phyloP scores from a whole-genome alignment of 768 basidiomycete genomes.

The Mycena crocata region DNA sequence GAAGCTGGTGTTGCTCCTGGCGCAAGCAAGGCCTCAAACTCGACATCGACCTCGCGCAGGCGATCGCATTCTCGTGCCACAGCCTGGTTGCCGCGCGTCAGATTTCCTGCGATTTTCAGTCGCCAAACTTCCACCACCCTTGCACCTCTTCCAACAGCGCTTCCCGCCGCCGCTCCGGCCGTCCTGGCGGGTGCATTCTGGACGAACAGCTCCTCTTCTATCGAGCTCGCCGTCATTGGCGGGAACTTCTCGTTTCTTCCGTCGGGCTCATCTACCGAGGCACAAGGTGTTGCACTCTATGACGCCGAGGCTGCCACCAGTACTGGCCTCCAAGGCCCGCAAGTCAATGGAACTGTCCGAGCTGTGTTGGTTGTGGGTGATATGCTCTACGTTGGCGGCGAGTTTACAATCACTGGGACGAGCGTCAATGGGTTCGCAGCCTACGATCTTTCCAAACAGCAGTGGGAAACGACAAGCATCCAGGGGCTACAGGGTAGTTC shows the following conservation, averaged over 20 bases:
- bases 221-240: slow-evolving; percentile 81
- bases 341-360: slow-evolving; percentile 81
- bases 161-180: slow-evolving; percentile 77
- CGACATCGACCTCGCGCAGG: slow-evolving; percentile 50
- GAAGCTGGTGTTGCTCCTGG: slow-evolving; percentile 47
- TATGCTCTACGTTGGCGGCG: slow-evolving; percentile 84
- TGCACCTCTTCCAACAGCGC: slow-evolving; percentile 64
- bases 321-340: slow-evolving; percentile 66
- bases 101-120: slow-evolving; percentile 56
- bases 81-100: slow-evolving; percentile 63
- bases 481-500: slow-evolving; percentile 70
- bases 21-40: slow-evolving; percentile 43
- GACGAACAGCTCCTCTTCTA: slow-evolving; percentile 78
- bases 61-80: slow-evolving; percentile 51
- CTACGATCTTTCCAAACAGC: slow-evolving; percentile 76
- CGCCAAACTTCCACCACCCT: slow-evolving; percentile 65
- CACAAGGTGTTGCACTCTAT: slow-evolving; percentile 78
- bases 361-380: slow-evolving; percentile 79
- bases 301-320: slow-evolving; percentile 63
- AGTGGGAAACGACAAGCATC: slow-evolving; percentile 70
- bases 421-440: slow-evolving; percentile 77
- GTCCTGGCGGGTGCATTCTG: slow-evolving; percentile 91
- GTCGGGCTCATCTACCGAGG: slow-evolving; percentile 50
- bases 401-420: slow-evolving; percentile 74
- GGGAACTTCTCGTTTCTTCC: slow-evolving; percentile 85